Percentiles rank a stretch among this genome's conserved stretches.
These are phyloP conservation scores for Fusarium duplospermum DNA, from an alignment of 2,329 filamentous ascomycete species.

Conservation along the genomic window DNA sequence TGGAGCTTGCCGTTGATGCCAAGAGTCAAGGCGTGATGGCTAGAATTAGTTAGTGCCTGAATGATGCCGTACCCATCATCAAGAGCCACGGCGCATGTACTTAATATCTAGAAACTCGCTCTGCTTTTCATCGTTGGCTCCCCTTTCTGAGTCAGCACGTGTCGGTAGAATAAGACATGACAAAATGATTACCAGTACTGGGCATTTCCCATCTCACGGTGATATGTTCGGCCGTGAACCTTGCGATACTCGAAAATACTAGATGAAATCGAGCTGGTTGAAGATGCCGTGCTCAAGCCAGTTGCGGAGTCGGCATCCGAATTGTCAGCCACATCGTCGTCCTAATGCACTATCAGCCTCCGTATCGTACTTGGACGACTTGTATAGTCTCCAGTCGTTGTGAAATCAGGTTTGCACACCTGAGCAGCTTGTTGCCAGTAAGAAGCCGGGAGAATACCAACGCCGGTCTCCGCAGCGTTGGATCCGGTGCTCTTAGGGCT, in stretches of 20 bases:
- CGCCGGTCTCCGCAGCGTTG: background rate
- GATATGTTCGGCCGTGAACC: constrained; percentile 3
- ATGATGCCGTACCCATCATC: background rate
- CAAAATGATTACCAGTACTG: background rate
- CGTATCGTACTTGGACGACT: background rate
- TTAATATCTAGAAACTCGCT: constrained; percentile 5
- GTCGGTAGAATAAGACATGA: background rate
- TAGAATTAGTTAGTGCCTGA: background rate
- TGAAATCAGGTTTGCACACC: background rate
- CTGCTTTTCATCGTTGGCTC: constrained; percentile 7
- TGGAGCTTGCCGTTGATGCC: background rate
- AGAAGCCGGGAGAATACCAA: background rate
- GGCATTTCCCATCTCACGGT: constrained; percentile 6
- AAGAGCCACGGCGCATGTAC: background rate
- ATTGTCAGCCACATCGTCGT: background rate
- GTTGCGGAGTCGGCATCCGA: constrained; percentile 1
- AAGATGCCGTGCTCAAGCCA: background rate
- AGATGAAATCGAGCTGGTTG: background rate
- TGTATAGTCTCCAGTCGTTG: background rate
- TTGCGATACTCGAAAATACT: constrained; percentile 7
- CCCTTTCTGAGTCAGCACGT: background rate
- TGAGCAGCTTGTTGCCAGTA: constrained; percentile 1
- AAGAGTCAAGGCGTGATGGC: constrained; percentile 6
- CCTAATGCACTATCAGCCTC: background rate
- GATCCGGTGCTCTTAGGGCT: background rate